phyloP scores from a whole-genome alignment of 805 yeast genomes.

The Kazachstania africana region DNA sequence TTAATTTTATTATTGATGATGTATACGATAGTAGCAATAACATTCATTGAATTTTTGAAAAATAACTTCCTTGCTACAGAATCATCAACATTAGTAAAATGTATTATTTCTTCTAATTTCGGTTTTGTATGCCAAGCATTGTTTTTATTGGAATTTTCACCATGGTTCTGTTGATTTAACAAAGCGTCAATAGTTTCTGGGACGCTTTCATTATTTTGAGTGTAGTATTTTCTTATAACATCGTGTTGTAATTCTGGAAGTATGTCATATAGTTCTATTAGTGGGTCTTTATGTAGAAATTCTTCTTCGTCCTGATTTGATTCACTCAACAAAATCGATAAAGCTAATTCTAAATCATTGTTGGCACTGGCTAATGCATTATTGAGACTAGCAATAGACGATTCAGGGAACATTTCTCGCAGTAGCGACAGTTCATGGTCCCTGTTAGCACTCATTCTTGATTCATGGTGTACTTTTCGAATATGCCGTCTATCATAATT shows the following conservation, averaged over 20 bases:
- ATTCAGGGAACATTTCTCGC: slow-evolving; percentile 17
- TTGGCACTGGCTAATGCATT: slow-evolving; percentile 11
- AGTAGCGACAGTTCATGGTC: no score
- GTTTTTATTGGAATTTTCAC: slow-evolving; percentile 7
- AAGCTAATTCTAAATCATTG: slow-evolving; percentile 14
- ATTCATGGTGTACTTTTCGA: no score
- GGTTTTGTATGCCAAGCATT: neutral
- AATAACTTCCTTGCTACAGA: slow-evolving; percentile 17
- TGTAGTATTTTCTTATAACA: slow-evolving; percentile 22
- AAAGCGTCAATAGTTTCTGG: slow-evolving; percentile 13
- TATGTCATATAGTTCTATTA: slow-evolving; percentile 27
- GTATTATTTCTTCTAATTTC: slow-evolving; percentile 6
- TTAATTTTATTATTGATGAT: slow-evolving; percentile 14
- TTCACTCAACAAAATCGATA: slow-evolving; percentile 18
- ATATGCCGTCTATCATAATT: no score
- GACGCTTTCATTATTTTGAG: slow-evolving; percentile 24
- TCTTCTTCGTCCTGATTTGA: neutral
- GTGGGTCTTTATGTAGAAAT: neutral
- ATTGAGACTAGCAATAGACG: slow-evolving; percentile 3
- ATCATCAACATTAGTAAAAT: slow-evolving; percentile 11
- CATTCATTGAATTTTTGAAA: slow-evolving; percentile 21
- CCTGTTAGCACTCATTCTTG: no score
- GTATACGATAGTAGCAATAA: slow-evolving; percentile 28
- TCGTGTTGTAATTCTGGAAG: slow-evolving; percentile 33
- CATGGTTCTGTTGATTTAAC: slow-evolving; percentile 9